A percentile compares a stretch with the other conserved stretches of the same genome.
Conservation (phyloP, 768 basidiomycete genomes). For the Rickenella mellea region DNA sequence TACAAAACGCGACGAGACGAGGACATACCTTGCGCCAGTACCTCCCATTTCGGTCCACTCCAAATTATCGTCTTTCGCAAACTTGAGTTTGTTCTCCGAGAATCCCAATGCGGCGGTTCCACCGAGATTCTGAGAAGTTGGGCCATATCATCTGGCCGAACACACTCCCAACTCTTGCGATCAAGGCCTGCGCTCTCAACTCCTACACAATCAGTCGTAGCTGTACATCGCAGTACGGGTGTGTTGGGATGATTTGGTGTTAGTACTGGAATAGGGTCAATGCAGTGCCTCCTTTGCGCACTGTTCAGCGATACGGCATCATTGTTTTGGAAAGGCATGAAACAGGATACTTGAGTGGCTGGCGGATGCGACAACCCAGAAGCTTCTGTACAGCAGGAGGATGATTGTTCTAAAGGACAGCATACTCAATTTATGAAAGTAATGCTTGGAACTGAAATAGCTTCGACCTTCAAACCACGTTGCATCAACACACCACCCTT, state of each 20-base stretch:
- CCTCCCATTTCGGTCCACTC: constrained; percentile 59
- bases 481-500: constrained; percentile 56
- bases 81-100: constrained; percentile 7
- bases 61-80: constrained; percentile 46
- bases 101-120: constrained; percentile 11
- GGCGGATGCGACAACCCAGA: constrained; percentile 1
- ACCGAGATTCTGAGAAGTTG: constrained; percentile 50
- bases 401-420: constrained; percentile 18
- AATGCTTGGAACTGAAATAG: constrained; percentile 9
- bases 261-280: constrained; percentile 50
- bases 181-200: too few species aligned
- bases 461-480: constrained; percentile 20
- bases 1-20: constrained; percentile 3
- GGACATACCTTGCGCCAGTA: constrained; percentile 55
- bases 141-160: constrained; percentile 38
- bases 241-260: too few species aligned
- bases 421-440: constrained; percentile 15
- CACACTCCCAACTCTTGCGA: too few species aligned
- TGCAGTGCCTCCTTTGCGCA: constrained; percentile 43
- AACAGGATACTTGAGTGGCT: constrained; percentile 35
- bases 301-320: too few species aligned
- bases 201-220: constrained; percentile 25
- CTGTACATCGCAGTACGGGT: constrained; percentile 30
- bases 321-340: too few species aligned
- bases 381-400: constrained; percentile 13